Conservation (phyloP, 257 asterid species). For the Thymus quinquecostatus region DNA sequence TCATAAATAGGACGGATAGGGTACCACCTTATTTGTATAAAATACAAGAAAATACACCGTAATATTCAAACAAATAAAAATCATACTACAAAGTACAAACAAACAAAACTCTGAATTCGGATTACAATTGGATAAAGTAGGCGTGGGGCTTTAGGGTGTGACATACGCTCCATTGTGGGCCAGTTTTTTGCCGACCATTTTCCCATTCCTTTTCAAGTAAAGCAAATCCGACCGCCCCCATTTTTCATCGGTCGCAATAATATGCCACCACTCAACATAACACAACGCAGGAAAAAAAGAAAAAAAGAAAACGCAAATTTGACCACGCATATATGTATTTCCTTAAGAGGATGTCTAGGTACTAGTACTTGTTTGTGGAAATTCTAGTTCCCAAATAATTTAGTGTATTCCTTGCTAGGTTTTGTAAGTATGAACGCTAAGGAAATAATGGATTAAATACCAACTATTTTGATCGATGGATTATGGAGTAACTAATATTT, state of each 20-base stretch:
- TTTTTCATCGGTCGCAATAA: slow-evolving; percentile 3
- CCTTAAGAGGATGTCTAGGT: neutral
- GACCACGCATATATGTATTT: slow-evolving; percentile 3
- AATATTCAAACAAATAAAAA: no score
- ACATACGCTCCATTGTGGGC: slow-evolving; percentile 49
- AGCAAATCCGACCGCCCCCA: slow-evolving; percentile 28
- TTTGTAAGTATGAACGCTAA: no score
- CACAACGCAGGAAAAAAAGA: neutral
- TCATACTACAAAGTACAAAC: no score
- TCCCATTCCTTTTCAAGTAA: slow-evolving; percentile 2
- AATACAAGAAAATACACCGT: no score
- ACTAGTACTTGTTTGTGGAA: neutral
- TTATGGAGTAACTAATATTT: no score
- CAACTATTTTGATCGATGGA: no score
- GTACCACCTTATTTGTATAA: no score
- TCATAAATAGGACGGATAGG: no score
- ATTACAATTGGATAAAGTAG: neutral
- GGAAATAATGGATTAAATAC: no score
- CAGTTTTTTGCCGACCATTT: slow-evolving; percentile 55
- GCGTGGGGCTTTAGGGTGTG: slow-evolving; percentile 31
- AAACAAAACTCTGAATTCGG: neutral
- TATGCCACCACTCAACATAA: slow-evolving; percentile 3
- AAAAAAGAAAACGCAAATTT: slow-evolving; percentile 2
- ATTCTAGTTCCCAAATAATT: neutral
- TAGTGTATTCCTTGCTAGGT: no score